Evolutionary conservation across 768 basidiomycete genomes (phyloP), one percentile per base, ranked within the genome.

Genomic region (Suillus fuscotomentosus): DNA sequence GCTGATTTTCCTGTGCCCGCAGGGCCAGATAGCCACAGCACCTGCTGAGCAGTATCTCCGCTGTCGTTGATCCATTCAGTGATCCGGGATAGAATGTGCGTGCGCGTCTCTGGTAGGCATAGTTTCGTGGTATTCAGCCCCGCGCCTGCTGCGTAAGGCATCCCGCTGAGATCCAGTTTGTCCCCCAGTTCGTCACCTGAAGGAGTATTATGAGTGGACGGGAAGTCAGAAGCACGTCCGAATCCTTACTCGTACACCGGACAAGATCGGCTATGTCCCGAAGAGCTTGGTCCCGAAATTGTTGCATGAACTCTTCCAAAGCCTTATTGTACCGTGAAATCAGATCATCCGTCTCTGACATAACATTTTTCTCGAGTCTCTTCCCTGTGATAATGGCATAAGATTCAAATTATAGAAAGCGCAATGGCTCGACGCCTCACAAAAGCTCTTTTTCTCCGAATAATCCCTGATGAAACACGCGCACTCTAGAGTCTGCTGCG

Each of bases 1-100:
- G 72, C 67, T 7, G 77, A 75, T 55, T 77, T 77, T 2, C 76
- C 76, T 0, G 68, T 77, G 34, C 71, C 72, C 8, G 64, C 48
- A 15, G 45, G 57, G 3, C 70, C 70, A 13, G 57, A 24, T 15
- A 71, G 68, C 39, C 66, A 60, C 48, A 62, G 65, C 9, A 71
- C 60, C 14, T 63, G 62, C 31, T 57, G 48, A 42, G 50, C 22
- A 13, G 36, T 24, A 14, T 50, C 59, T 39, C 42, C 36, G 3
- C 6, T 38, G 22, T 39, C 27, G 27, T 64, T 53, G 8, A 64
- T 60, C 71, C 71, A 72, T 24, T 60, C 48, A 6, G 54, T 56
- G 38, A 72, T 70, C 17, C 67, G 56, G n/a, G 66, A 59, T 4
- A 72, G 39, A 27, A 70, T 42, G 4, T 10, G 17, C 17, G 47